Conservation (phyloP, 352 stramenopile species). For the Phytophthora tentaculata region DNA sequence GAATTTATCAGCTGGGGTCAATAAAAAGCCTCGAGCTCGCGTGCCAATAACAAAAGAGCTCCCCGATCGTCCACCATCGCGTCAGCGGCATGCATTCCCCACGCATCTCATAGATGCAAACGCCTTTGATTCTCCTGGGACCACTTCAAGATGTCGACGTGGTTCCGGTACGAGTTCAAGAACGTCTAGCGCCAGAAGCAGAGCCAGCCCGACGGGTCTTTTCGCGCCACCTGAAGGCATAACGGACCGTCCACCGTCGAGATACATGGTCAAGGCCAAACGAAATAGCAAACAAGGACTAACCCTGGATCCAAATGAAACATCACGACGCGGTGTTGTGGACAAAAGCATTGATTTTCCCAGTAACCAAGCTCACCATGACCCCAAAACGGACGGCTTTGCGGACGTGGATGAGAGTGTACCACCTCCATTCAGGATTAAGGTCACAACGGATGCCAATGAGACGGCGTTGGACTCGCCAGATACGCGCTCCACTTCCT, state of each 20-base stretch:
- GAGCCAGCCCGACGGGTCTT: slow-evolving; percentile 1
- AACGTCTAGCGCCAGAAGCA: slow-evolving; percentile 14
- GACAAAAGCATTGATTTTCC: slow-evolving; percentile 43
- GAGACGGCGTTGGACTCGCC: slow-evolving; percentile 17
- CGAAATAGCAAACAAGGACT: slow-evolving; percentile 29
- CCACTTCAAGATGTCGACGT: slow-evolving; percentile 13
- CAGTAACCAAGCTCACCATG: slow-evolving; percentile 68
- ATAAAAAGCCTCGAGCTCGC: slow-evolving; percentile 27
- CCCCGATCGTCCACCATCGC: slow-evolving; percentile 64
- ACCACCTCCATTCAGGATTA: slow-evolving; percentile 78
- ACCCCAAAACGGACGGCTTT: slow-evolving; percentile 82
- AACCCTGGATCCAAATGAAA: slow-evolving; percentile 9
- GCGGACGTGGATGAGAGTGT: slow-evolving; percentile 82
- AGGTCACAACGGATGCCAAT: slow-evolving; percentile 69
- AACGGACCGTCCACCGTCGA: slow-evolving; percentile 63
- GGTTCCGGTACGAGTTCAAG: slow-evolving; percentile 19
- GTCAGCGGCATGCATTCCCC: slow-evolving; percentile 78
- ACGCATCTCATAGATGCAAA: slow-evolving; percentile 75
- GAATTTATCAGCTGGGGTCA: slow-evolving; percentile 30
- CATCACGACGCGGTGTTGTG: slow-evolving; percentile 51
- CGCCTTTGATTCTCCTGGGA: slow-evolving; percentile 35
- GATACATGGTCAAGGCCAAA: slow-evolving; percentile 78
- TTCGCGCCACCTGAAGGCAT: slow-evolving; percentile 3
- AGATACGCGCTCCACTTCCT: background rate
- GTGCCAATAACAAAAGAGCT: slow-evolving; percentile 14